Evolutionary conservation across 495 filamentous ascomycete species (phyloP).

Genomic region (Lentithecium fluviatile): DNA sequence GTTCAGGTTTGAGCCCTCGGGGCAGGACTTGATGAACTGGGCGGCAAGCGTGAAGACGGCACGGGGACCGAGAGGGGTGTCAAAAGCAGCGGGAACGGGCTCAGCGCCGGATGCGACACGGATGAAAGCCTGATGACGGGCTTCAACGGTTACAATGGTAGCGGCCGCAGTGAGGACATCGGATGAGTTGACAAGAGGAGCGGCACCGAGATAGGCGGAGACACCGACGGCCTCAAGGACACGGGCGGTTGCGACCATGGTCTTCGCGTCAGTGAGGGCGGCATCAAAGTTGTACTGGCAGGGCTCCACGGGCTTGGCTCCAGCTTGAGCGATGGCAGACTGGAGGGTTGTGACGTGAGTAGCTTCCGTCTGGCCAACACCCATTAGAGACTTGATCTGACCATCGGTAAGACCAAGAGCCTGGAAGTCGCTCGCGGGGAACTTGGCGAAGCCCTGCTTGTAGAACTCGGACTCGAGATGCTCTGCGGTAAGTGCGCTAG

Average conservation of each 20-base stretch:
- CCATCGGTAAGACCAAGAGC: conserved; percentile 53
- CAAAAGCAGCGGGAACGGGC: conserved; percentile 60
- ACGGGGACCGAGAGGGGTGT: conserved; percentile 56
- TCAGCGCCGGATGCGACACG: conserved; percentile 48
- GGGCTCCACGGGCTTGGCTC: conserved; percentile 56
- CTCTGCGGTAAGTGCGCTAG: conserved; percentile 62
- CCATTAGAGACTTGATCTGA: conserved; percentile 51
- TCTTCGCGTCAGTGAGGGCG: conserved; percentile 56
- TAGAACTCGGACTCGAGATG: conserved; percentile 65
- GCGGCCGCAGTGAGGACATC: conserved; percentile 57
- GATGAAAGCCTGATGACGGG: conserved; percentile 62
- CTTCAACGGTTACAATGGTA: conserved; percentile 60
- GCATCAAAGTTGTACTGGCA: conserved; percentile 60
- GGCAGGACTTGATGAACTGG: conserved; percentile 62
- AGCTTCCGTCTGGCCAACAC: conserved; percentile 56
- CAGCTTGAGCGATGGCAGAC: conserved; percentile 53
- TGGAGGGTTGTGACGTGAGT: conserved; percentile 59
- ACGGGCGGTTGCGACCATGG: conserved; percentile 60
- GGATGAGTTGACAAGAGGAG: conserved; percentile 53
- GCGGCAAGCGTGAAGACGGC: conserved; percentile 63
- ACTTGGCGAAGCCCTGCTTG: conserved; percentile 59
- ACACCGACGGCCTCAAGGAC: conserved; percentile 63
- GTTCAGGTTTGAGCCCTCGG: conserved; percentile 55
- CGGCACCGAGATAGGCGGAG: conserved; percentile 59
- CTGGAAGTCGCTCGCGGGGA: conserved; percentile 57